A percentile compares a stretch with the other conserved stretches of the same genome.
These are phyloP conservation scores for Phialocephala subalpina DNA, from an alignment of 2,329 filamentous ascomycete species.

Conservation along the genomic window DNA sequence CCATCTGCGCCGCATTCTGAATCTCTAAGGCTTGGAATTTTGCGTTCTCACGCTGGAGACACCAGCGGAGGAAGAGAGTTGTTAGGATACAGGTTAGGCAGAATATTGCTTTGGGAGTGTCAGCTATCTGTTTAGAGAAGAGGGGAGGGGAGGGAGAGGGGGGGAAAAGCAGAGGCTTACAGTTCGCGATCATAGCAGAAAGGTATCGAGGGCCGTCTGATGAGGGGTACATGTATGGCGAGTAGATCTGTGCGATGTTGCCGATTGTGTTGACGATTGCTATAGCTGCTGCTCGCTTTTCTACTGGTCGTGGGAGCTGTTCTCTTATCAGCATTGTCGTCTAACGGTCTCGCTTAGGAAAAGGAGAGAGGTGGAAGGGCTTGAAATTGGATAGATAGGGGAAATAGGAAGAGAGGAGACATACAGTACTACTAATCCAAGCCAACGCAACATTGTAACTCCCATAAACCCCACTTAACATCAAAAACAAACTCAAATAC, in stretches of 20 bases:
- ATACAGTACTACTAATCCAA: slow-evolving; percentile 32
- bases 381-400: background rate
- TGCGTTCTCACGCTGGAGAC: slow-evolving; percentile 23
- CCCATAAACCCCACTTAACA: slow-evolving; percentile 29
- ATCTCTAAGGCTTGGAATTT: slow-evolving; percentile 25
- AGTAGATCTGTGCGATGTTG: slow-evolving; percentile 61
- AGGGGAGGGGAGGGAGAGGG: background rate
- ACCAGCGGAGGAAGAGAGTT: slow-evolving; percentile 23
- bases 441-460: slow-evolving; percentile 31
- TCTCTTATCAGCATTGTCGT: background rate
- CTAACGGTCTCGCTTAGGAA: too few relatives aligned
- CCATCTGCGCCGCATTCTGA: slow-evolving; percentile 5
- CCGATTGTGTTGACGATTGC: slow-evolving; percentile 35
- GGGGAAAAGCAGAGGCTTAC: background rate
- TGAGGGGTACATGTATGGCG: slow-evolving; percentile 66
- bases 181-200: slow-evolving; percentile 25
- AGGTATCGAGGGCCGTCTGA: slow-evolving; percentile 33
- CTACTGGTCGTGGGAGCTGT: slow-evolving; percentile 28
- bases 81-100: slow-evolving; percentile 22
- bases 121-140: background rate
- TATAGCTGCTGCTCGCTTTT: slow-evolving; percentile 36
- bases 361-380: too few relatives aligned
- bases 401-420: background rate
- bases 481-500: slow-evolving; percentile 34
- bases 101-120: slow-evolving; percentile 16